phyloP scores from a whole-genome alignment of 768 basidiomycete genomes.

The Rhizopogon sp. region DNA sequence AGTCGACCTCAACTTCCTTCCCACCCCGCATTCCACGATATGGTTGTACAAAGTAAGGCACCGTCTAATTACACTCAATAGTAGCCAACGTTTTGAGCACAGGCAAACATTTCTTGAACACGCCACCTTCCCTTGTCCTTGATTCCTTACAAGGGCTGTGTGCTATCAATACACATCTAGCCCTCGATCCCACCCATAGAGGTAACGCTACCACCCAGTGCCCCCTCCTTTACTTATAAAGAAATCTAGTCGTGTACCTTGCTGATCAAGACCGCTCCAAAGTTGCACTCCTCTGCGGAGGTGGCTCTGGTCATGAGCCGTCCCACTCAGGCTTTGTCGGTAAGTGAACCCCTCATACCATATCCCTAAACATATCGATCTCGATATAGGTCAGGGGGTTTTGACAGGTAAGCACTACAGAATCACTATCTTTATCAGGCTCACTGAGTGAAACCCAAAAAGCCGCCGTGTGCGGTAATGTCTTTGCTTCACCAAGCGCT shows the following conservation, averaged over 20 bases:
- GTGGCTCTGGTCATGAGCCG: slow-evolving; percentile 89
- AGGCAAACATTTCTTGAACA: slow-evolving; percentile 78
- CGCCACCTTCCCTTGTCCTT: slow-evolving; percentile 62
- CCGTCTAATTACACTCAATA: neutral
- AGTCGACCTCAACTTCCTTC: neutral
- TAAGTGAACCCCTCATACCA: slow-evolving; percentile 22
- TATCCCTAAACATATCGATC: neutral
- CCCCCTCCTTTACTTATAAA: neutral
- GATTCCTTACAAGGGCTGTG: slow-evolving; percentile 76
- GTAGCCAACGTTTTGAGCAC: neutral
- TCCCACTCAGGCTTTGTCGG: slow-evolving; percentile 90
- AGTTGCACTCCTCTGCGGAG: slow-evolving; percentile 78
- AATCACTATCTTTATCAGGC: neutral
- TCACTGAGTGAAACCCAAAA: slow-evolving; percentile 1
- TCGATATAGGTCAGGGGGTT: slow-evolving; percentile 61
- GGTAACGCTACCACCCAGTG: slow-evolving; percentile 35
- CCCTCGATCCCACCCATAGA: slow-evolving; percentile 67
- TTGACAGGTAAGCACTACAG: slow-evolving; percentile 48
- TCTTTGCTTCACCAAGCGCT: slow-evolving; percentile 89
- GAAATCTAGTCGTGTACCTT: slow-evolving; percentile 53
- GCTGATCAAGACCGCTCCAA: slow-evolving; percentile 52
- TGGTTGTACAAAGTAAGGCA: slow-evolving; percentile 14
- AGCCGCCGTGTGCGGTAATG: slow-evolving; percentile 81
- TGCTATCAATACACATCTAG: slow-evolving; percentile 64
- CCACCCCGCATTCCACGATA: neutral